Evolutionary conservation across 2,329 filamentous ascomycete genomes (phyloP), one percentile per base, ranked within the genome.

Genomic region (Xylariaceae sp.): DNA sequence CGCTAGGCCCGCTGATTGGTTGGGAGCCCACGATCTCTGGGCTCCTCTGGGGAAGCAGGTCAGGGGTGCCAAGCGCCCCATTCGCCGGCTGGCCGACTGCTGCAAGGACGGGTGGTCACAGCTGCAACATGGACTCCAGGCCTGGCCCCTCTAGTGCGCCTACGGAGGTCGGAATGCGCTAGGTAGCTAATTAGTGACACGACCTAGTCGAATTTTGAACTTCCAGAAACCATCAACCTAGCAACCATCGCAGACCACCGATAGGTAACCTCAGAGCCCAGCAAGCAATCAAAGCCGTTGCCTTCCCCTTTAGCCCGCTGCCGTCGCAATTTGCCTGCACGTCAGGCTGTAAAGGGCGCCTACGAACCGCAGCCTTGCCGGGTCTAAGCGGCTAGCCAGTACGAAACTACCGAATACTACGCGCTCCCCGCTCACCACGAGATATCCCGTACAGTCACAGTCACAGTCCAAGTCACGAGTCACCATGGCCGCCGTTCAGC

Each of bases 401-500:
- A 56, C 51, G 41, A 56, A 30, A 30, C 23, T 30, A 30, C 23
- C 37, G 37, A 41, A 41, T 23, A 44, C 48, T 39, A 47, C 51
- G 10, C 54, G 17, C 34, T 15, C 30, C 15, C 48, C 8, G 30
- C 13, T 50, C 44, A 17, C 13, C 13, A 23, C 17, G 9, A 41
- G 13, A 9, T 8, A 41, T 10, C 37, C 9, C 55, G 17, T 51
- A 5, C 23, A 30, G 23, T 30, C 23, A 30, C 23, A 30, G 23
- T 30, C 23, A 30, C 23, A 30, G 23, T 30, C 23, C 4, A 30
- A 30, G 23, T 30, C 23, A 30, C 23, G 5, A 61, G 39, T 57
- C 67, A 74, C 66, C 56, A 83, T 83, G 80, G 79, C 80, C 52
- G 73, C 73, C 49, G 61, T 71, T 62, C 74, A 76, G 62, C 71